Percentiles rank a stretch among this genome's conserved stretches.
Evolutionary conservation across 306 rosid species (phyloP).

Genomic region (Prinsepia uniflora): DNA sequence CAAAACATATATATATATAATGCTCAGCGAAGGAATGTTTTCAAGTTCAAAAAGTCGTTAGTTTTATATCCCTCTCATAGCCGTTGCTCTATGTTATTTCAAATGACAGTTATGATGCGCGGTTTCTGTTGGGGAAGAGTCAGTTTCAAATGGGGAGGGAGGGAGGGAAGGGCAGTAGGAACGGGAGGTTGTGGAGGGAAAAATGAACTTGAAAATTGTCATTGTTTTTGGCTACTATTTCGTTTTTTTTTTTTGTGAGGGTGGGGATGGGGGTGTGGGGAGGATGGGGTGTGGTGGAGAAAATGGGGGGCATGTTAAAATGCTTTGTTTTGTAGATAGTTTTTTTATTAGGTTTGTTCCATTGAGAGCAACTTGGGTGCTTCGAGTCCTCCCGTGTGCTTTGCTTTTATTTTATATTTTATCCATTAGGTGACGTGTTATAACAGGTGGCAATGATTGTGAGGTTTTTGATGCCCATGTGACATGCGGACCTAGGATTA

Average conservation of each 20-base stretch:
- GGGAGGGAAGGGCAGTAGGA: background rate
- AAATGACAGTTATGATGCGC: conserved; percentile 64
- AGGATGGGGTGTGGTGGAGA: too few species aligned
- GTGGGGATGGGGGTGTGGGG: too few species aligned
- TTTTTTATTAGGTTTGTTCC: background rate
- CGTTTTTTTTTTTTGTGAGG: background rate
- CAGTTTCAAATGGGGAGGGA: conserved; percentile 26
- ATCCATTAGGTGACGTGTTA: conserved; percentile 26
- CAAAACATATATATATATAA: conserved; percentile 26
- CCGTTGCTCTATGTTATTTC: conserved; percentile 56
- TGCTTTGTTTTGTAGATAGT: conserved; percentile 29
- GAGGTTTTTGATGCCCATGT: conserved; percentile 5
- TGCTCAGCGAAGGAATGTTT: conserved; percentile 37
- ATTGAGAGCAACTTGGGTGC: conserved; percentile 18
- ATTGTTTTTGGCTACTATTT: conserved; percentile 2
- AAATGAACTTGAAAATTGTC: background rate
- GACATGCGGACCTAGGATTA: conserved; percentile 9
- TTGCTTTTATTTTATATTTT: background rate
- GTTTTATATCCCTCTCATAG: conserved; percentile 47
- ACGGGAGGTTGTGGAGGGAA: conserved; percentile 49
- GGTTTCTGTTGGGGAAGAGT: conserved; percentile 27
- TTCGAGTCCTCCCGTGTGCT: conserved; percentile 9
- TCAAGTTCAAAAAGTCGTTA: conserved; percentile 61
- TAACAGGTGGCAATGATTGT: conserved; percentile 18
- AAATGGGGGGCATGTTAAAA: conserved; percentile 18